Evolutionary conservation across 768 basidiomycete genomes (phyloP).

Genomic region (Crassisporium funariophilum): DNA sequence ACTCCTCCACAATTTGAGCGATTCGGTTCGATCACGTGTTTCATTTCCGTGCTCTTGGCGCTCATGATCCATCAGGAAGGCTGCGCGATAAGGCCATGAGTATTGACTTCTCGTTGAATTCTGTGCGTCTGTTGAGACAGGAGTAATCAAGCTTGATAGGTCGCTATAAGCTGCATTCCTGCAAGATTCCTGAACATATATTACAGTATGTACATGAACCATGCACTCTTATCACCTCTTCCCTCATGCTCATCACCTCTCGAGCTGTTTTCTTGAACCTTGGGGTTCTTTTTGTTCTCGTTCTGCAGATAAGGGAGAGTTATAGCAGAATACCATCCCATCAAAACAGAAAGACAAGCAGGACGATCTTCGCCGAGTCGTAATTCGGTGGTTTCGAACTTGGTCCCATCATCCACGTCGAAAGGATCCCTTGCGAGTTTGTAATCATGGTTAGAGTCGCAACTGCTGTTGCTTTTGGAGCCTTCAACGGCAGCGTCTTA

Average conservation of each 20-base stretch:
- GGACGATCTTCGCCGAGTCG: constrained; percentile 1
- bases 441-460: constrained; percentile 38
- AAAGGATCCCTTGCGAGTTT: constrained; percentile 41
- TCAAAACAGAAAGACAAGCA: constrained; percentile 24
- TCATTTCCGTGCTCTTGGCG: no score
- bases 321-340: constrained; percentile 21
- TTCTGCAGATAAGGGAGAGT: constrained; percentile 31
- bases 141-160: no score
- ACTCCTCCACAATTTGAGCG: no score
- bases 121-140: no score
- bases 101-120: no score
- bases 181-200: no score
- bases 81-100: no score
- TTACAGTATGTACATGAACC: constrained; percentile 38
- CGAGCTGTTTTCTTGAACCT: constrained; percentile 26
- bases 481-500: no score
- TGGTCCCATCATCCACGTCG: constrained; percentile 40
- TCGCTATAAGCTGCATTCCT: no score
- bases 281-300: constrained; percentile 33
- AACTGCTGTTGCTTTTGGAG: constrained; percentile 41
- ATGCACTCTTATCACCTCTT: constrained; percentile 40
- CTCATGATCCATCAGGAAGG: no score
- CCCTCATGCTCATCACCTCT: constrained; percentile 22
- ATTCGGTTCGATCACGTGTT: no score
- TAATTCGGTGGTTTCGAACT: constrained; percentile 3